These are phyloP conservation scores for Beauveria sp. DNA, from an alignment of 2,329 filamentous ascomycete species.

Conservation along the genomic window DNA sequence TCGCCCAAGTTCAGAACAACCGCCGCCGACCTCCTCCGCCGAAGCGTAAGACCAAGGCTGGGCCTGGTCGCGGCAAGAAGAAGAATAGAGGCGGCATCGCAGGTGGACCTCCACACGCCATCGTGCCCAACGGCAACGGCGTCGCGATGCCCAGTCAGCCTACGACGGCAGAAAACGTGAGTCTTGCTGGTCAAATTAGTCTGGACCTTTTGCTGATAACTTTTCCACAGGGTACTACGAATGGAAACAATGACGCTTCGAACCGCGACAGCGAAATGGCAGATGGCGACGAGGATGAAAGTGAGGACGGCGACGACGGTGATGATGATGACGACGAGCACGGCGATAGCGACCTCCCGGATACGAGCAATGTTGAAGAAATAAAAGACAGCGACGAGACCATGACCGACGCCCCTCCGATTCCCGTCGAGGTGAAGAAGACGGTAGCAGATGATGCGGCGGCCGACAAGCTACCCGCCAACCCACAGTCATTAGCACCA, in stretches of 20 bases:
- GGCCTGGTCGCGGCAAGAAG: conserved; percentile 70
- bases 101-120: conserved; percentile 4
- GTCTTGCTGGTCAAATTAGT: not conserved
- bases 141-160: conserved; percentile 3
- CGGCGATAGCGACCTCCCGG: conserved; percentile 15
- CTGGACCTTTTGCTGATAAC: conserved; percentile 16
- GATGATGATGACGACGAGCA: conserved; percentile 35
- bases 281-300: conserved; percentile 41
- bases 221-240: conserved; percentile 29
- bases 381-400: conserved; percentile 11
- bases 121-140: conserved; percentile 25
- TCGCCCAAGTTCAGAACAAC: conserved; percentile 43
- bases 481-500: conserved; percentile 25
- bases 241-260: conserved; percentile 36
- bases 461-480: conserved; percentile 19
- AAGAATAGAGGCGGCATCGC: conserved; percentile 53
- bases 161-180: conserved; percentile 24
- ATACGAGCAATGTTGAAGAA: conserved; percentile 9
- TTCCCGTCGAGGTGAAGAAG: conserved; percentile 17
- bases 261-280: conserved; percentile 46
- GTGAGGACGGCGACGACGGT: conserved; percentile 39
- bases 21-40: conserved; percentile 64
- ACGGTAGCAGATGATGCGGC: conserved; percentile 30
- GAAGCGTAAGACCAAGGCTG: conserved; percentile 69
- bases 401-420: conserved; percentile 14